These are phyloP conservation scores for Byssothecium circinans DNA, from an alignment of 2,329 filamentous ascomycete genomes.

Conservation along the genomic window DNA sequence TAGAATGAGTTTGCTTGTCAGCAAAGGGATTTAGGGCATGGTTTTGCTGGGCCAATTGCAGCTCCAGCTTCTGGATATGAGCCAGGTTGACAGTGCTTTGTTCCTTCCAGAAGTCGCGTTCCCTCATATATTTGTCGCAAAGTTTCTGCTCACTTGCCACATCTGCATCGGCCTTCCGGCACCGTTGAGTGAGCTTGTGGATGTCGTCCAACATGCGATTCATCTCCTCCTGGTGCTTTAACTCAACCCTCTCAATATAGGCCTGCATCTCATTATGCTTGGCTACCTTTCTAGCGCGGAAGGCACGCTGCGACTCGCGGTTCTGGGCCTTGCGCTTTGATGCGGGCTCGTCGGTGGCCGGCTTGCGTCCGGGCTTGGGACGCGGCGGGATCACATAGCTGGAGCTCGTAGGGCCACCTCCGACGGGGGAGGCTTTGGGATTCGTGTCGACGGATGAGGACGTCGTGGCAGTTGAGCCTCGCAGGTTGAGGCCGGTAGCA, in stretches of 20 bases:
- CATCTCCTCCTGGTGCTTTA: conserved; percentile 19
- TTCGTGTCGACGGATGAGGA: conserved; percentile 19
- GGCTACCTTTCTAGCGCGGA: conserved; percentile 82
- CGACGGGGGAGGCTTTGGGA: conserved; percentile 30
- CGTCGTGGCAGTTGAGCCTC: conserved; percentile 24
- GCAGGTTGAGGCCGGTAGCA: conserved; percentile 11
- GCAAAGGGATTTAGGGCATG: conserved; percentile 8
- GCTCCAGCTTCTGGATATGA: conserved; percentile 11
- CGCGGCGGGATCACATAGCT: conserved; percentile 46
- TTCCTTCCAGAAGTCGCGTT: conserved; percentile 2
- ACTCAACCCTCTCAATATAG: conserved; percentile 37
- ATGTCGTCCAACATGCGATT: conserved; percentile 19
- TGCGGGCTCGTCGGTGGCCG: conserved; percentile 86
- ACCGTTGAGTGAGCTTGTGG: not conserved
- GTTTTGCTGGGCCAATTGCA: not conserved
- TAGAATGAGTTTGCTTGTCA: conserved; percentile 9
- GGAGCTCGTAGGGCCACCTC: conserved; percentile 44
- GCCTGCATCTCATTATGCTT: conserved; percentile 69
- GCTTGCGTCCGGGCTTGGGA: conserved; percentile 79
- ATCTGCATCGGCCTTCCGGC: not conserved
- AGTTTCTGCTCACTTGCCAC: conserved; percentile 6
- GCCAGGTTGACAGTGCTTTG: no score
- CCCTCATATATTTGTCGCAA: conserved; percentile 8
- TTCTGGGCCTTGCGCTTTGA: conserved; percentile 96
- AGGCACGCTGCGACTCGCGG: conserved; percentile 84